Evolutionary conservation across 2,329 filamentous ascomycete species (phyloP).

Genomic region (Alternaria brassicicola): DNA sequence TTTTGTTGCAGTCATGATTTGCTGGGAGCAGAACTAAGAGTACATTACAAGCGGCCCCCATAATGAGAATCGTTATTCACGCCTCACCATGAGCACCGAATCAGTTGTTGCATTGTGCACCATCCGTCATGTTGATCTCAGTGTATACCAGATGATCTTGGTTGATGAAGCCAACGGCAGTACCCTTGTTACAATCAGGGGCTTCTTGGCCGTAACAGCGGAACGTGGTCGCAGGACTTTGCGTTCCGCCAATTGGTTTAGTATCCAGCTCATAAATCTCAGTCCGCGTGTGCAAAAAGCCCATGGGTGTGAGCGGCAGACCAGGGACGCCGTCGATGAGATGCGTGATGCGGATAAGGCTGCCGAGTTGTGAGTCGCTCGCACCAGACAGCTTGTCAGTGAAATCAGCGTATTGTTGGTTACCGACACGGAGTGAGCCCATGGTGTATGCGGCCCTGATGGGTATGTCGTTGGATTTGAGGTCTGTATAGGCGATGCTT

Average conservation of each 20-base stretch:
- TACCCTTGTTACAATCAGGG: conserved; percentile 14
- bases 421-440: conserved; percentile 69
- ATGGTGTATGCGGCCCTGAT: conserved; percentile 21
- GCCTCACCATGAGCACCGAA: neutral
- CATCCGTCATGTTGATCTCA: conserved; percentile 15
- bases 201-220: conserved; percentile 26
- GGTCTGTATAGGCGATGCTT: conserved; percentile 55
- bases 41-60: neutral
- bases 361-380: conserved; percentile 53
- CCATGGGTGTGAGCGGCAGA: conserved; percentile 64
- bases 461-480: conserved; percentile 10
- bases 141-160: conserved; percentile 22
- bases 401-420: conserved; percentile 60
- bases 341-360: conserved; percentile 70
- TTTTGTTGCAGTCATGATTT: neutral
- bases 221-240: conserved; percentile 15
- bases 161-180: conserved; percentile 14
- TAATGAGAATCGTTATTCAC: neutral
- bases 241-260: neutral
- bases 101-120: conserved; percentile 3
- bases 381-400: conserved; percentile 49
- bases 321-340: conserved; percentile 68
- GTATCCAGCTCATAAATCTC: conserved; percentile 61
- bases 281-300: conserved; percentile 68
- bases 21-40: neutral